Evolutionary conservation across 23 red algal species (phyloP), one percentile per base, ranked within the genome.

Genomic region (Gracilaria domingensis): DNA sequence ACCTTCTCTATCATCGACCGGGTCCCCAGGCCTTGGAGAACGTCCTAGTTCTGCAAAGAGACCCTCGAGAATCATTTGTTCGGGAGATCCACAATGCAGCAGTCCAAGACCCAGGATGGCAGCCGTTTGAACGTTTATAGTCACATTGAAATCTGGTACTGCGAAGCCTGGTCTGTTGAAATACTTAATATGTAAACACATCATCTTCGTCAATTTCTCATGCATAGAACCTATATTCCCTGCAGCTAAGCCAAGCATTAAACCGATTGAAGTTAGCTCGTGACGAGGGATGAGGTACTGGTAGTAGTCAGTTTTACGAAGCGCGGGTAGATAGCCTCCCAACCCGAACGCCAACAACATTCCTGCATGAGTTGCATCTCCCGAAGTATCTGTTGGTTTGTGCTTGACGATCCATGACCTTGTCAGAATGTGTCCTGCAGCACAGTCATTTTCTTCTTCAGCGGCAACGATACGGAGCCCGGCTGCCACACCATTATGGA

Each of bases 401-500:
- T 99, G 92, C 39, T 91, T 89, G 8, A 95, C 62, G 64, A 99
- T 99, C 97, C 97, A 99, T 28, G 97, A 80, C n/a, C 97, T 83
- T 47, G 94, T 88, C 13, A 99, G 54, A 26, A 95, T 82, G 16
- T 84, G 48, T 38, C 69, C 93, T 34, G 35, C 53, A 7, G 70
- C 84, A 57, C 78, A 66, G 51, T 88, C 80, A 9, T 82, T 51
- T 50, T 80, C 76, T 32, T 67, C 81, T 48, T 47, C 50, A 14
- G 82, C 57, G 30, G 92, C 75, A 49, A 90, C 75, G 34, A 99
- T 73, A 16, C 97, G 87, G 12, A 99, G 88, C 0, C 94, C 95
- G 30, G 97, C 94, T 12, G 97, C 97, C n/a, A 93, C 97, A 75
- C 93, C 94, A 79, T 99, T 99, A 55, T 99, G 97, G 75, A 99